Evolutionary conservation across 495 filamentous ascomycete species (phyloP).

Genomic region (Daldinia concentrica): DNA sequence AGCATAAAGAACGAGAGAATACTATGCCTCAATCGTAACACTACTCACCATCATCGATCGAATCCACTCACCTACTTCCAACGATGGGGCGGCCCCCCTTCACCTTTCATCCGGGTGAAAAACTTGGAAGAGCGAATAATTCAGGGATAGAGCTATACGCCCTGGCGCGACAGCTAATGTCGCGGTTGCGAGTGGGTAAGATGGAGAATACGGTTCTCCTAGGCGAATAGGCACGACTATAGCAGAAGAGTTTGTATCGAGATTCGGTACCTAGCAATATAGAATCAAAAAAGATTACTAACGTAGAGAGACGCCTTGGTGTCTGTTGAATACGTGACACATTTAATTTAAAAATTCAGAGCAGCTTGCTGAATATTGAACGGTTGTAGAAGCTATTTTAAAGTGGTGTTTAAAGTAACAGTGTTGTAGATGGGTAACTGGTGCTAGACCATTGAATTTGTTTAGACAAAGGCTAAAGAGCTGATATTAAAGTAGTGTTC

Average conservation of each 20-base stretch:
- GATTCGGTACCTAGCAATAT: slow-evolving; percentile 33
- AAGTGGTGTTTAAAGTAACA: not conserved
- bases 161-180: slow-evolving; percentile 17
- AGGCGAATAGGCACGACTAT: slow-evolving; percentile 7
- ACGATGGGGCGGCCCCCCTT: not conserved
- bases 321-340: not conserved
- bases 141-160: slow-evolving; percentile 5
- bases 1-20: slow-evolving; percentile 21
- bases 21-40: slow-evolving; percentile 10
- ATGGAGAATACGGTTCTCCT: slow-evolving; percentile 11
- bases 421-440: too few relatives aligned
- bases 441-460: too few relatives aligned
- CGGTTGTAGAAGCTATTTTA: not conserved
- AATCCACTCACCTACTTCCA: not conserved
- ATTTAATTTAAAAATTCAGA: not conserved
- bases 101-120: not conserved
- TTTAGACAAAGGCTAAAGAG: too few relatives aligned
- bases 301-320: not conserved
- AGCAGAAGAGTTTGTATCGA: slow-evolving; percentile 12
- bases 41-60: slow-evolving; percentile 1
- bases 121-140: slow-evolving; percentile 6
- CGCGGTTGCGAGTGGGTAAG: slow-evolving; percentile 17
- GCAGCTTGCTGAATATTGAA: not conserved
- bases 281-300: slow-evolving; percentile 16
- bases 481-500: too few relatives aligned